phyloP scores from a whole-genome alignment of 1,284 basidiomycete species.

The Schizopora paradoxa region DNA sequence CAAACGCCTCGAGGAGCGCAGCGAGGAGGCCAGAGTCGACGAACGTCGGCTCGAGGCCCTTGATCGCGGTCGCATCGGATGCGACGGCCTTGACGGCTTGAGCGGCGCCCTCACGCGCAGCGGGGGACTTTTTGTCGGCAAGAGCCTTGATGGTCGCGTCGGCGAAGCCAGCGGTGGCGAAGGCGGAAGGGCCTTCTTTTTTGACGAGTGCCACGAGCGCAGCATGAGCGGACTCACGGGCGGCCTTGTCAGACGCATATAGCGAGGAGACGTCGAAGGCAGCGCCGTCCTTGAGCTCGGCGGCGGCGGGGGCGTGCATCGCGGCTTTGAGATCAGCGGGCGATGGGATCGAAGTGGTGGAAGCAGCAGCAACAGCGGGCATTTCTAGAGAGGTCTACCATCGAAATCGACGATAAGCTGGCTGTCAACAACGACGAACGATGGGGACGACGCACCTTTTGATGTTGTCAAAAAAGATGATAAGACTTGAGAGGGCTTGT shows the following conservation, averaged over 20 bases:
- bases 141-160: constrained; percentile 84
- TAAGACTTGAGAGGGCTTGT: too few species aligned
- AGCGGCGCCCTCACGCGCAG: constrained; percentile 81
- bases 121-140: constrained; percentile 86
- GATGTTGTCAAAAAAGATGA: too few species aligned
- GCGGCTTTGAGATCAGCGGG: constrained; percentile 63
- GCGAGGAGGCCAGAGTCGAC: constrained; percentile 81
- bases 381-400: too few species aligned
- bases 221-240: constrained; percentile 65
- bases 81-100: constrained; percentile 68
- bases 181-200: constrained; percentile 83
- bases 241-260: constrained; percentile 69
- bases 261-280: constrained; percentile 61
- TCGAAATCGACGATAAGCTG: too few species aligned
- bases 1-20: constrained; percentile 86
- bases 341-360: constrained; percentile 40
- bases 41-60: constrained; percentile 88
- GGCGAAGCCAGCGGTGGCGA: constrained; percentile 72
- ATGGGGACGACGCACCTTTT: too few species aligned
- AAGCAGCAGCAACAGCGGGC: constrained; percentile 61
- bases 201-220: constrained; percentile 70
- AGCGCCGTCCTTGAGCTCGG: constrained; percentile 25
- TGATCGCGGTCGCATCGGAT: constrained; percentile 74
- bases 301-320: constrained; percentile 23
- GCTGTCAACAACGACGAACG: too few species aligned